Conservation (phyloP, 257 asterid species). For the Fraxinus quadrangulata region DNA sequence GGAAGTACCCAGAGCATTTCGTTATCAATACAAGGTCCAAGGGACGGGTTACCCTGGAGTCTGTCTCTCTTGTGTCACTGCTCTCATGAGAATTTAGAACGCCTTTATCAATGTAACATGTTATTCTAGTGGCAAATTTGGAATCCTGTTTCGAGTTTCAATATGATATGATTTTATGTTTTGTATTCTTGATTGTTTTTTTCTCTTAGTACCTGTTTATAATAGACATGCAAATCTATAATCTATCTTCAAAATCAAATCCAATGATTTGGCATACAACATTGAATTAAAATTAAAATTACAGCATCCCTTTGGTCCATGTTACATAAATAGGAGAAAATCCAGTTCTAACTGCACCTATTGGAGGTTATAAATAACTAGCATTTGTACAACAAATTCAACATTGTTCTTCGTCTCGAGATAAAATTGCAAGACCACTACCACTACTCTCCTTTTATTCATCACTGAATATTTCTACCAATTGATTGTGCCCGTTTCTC, state of each 20-base stretch:
- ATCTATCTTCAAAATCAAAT: background rate
- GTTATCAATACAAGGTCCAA: conserved; percentile 87
- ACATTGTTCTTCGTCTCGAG: background rate
- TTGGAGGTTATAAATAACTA: background rate
- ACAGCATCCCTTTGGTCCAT: background rate
- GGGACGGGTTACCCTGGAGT: conserved; percentile 72
- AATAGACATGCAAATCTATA: too few species aligned
- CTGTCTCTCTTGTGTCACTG: conserved; percentile 86
- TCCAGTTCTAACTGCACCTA: background rate
- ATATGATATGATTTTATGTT: background rate
- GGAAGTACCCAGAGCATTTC: conserved; percentile 91
- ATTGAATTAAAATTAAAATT: background rate
- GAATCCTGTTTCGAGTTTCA: background rate
- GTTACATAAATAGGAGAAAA: background rate
- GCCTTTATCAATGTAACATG: conserved; percentile 4
- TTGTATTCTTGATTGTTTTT: background rate
- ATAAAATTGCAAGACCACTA: background rate
- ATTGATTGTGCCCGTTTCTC: conserved; percentile 45
- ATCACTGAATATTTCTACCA: conserved; percentile 15
- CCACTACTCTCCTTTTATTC: background rate
- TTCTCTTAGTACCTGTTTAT: background rate
- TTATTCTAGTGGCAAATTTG: background rate
- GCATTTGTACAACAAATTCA: conserved; percentile 1
- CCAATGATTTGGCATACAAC: background rate
- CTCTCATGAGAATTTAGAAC: conserved; percentile 46